Conservation (phyloP, 352 stramenopile genomes). For the Phytophthora agathidicida region DNA sequence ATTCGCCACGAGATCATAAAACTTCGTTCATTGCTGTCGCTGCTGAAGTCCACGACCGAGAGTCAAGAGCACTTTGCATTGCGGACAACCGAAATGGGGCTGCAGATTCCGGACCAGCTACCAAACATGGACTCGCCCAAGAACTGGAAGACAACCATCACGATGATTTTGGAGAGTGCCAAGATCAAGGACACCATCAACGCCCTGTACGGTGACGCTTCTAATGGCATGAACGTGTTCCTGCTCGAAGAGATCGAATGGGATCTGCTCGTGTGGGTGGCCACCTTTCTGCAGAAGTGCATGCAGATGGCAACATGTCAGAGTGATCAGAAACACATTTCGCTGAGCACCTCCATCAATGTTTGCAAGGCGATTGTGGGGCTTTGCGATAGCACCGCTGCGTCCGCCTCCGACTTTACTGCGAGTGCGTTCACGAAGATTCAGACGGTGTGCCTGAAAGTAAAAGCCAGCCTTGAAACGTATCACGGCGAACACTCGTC, state of each 20-base stretch:
- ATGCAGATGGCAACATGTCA: constrained; percentile 83
- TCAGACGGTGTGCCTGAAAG: constrained; percentile 76
- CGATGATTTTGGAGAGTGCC: constrained; percentile 78
- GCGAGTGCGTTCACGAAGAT: constrained; percentile 64
- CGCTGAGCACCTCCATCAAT: constrained; percentile 80
- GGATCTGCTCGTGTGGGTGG: constrained; percentile 75
- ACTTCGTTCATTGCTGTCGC: constrained; percentile 70
- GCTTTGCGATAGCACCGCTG: constrained; percentile 74
- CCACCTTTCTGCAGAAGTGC: constrained; percentile 78
- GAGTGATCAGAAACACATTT: constrained; percentile 81
- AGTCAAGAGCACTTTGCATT: constrained; percentile 78
- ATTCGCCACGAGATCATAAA: constrained; percentile 79
- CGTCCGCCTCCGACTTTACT: constrained; percentile 64
- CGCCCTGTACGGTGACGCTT: constrained; percentile 64
- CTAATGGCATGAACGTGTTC: constrained; percentile 79
- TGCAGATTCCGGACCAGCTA: constrained; percentile 67
- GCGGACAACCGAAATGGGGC: constrained; percentile 67
- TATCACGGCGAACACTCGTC: constrained; percentile 78
- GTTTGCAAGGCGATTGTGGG: constrained; percentile 81
- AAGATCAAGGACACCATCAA: constrained; percentile 84
- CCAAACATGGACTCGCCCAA: constrained; percentile 77
- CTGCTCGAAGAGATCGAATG: constrained; percentile 80
- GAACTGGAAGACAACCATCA: constrained; percentile 69
- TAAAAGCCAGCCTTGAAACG: constrained; percentile 68
- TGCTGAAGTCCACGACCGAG: constrained; percentile 75